phyloP scores from a whole-genome alignment of 192 early-diverging fungal genomes.

The Gonapodya prolifera region DNA sequence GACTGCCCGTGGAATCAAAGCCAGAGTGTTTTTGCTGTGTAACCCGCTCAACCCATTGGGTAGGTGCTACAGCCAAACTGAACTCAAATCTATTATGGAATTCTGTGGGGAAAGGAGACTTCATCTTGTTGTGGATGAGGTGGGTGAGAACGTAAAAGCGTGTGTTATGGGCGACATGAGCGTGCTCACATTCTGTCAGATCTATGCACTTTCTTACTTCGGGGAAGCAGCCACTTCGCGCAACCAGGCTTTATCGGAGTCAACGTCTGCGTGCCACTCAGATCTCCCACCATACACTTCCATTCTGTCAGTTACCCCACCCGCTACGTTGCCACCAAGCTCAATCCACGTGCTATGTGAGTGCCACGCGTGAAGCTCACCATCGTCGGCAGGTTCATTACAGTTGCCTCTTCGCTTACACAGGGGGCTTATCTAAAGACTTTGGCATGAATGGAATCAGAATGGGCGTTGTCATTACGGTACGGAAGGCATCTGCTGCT shows the following conservation, averaged over 20 bases:
- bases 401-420: no score
- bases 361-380: no score
- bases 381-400: no score
- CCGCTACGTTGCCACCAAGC: background rate
- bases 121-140: background rate
- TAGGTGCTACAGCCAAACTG: background rate
- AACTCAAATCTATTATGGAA: background rate
- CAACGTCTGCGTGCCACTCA: background rate
- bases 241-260: background rate
- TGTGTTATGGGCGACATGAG: no score
- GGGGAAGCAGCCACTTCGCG: background rate
- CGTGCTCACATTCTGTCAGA: background rate
- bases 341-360: background rate
- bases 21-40: background rate
- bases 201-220: background rate
- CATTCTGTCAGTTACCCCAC: background rate
- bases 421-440: background rate
- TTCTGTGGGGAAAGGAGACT: background rate
- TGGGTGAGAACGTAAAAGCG: no score
- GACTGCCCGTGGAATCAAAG: background rate
- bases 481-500: no score
- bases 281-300: background rate
- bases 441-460: background rate
- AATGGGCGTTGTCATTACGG: background rate
- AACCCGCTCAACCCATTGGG: background rate